phyloP scores from a whole-genome alignment of 495 filamentous ascomycete genomes.

The Annulohypoxylon bovei region DNA sequence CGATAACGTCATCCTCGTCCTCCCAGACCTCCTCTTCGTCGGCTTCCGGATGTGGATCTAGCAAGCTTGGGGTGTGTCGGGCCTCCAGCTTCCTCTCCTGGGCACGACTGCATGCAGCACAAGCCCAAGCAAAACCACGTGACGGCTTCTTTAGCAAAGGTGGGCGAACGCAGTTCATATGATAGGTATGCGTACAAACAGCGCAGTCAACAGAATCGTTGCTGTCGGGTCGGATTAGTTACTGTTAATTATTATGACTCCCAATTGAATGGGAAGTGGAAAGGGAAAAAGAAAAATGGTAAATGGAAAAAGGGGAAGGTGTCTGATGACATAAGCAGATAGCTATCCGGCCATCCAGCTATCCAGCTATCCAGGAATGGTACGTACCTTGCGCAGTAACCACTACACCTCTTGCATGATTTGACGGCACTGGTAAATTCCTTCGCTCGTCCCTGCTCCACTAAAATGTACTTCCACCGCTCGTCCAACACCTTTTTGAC shows the following conservation, averaged over 20 bases:
- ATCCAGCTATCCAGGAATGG: neutral
- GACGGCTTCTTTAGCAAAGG: constrained; percentile 95
- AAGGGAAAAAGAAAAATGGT: neutral
- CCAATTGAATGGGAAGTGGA: constrained; percentile 11
- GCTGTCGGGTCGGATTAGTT: constrained; percentile 53
- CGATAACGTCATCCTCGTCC: constrained; percentile 76
- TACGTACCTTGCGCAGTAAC: constrained; percentile 88
- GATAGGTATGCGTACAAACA: constrained; percentile 92
- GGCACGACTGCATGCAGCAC: constrained; percentile 91
- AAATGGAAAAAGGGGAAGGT: constrained; percentile 11
- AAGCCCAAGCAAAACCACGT: constrained; percentile 97
- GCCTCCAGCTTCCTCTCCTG: constrained; percentile 94
- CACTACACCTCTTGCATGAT: constrained; percentile 88
- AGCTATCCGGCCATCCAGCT: no score
- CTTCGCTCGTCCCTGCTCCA: constrained; percentile 90
- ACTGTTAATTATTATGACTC: constrained; percentile 28
- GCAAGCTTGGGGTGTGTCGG: constrained; percentile 78
- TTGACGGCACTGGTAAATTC: constrained; percentile 97
- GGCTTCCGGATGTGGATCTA: constrained; percentile 65
- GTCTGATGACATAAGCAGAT: constrained; percentile 39
- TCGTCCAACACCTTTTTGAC: constrained; percentile 96
- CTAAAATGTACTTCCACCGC: constrained; percentile 92
- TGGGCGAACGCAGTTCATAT: constrained; percentile 97
- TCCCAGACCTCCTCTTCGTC: constrained; percentile 85
- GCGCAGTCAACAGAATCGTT: constrained; percentile 97